Evolutionary conservation across 352 stramenopile species (phyloP), one percentile per base, ranked within the genome.

Genomic region (Stramenopiles sp.): DNA sequence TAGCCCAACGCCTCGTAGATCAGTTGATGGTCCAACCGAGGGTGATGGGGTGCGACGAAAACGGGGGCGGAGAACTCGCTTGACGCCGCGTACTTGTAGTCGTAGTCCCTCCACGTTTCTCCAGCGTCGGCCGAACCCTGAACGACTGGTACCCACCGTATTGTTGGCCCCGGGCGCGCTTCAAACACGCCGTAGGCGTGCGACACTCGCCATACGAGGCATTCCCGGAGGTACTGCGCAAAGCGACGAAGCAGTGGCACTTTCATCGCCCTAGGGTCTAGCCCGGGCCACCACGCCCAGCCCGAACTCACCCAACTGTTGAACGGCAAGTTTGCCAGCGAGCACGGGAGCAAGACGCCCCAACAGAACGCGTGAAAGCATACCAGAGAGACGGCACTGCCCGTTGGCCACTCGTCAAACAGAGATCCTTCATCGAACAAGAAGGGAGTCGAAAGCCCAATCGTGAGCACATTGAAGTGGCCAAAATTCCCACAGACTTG

Each of bases 111-210:
- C 73, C 73, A 75, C 73, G 4, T 74, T 25, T 12, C 4, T 3
- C 73, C 73, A n/a, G n/a, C n/a, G 4, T 75, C 73, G 25, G 4
- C 18, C 4, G 4, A n/a, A 4, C 73, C 73, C 25, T 75, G 36
- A 32, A 75, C 69, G 4, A 75, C 63, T 18, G 32, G 4, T 30
- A 69, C 34, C 4, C 12, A 37, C 3, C 73, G 4, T 4, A 4
- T 12, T 4, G 3, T 30, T 3, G 73, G 73, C 25, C 4, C 18
- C 4, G 73, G 4, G 63, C 74, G 4, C 4, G 73, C 36, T 4
- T 34, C 36, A 32, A 75, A 75, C 63, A 75, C 73, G 32, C 73
- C 73, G 25, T 75, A 75, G 36, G 73, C 73, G n/a, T 75, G 73
- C 4, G n/a, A n/a, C n/a, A n/a, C n/a, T n/a, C n/a, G n/a, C n/a